Percentiles rank a stretch among this genome's conserved stretches.
These are phyloP conservation scores for Warburgia ugandensis DNA, from an alignment of 164 flowering plant species.

Conservation along the genomic window DNA sequence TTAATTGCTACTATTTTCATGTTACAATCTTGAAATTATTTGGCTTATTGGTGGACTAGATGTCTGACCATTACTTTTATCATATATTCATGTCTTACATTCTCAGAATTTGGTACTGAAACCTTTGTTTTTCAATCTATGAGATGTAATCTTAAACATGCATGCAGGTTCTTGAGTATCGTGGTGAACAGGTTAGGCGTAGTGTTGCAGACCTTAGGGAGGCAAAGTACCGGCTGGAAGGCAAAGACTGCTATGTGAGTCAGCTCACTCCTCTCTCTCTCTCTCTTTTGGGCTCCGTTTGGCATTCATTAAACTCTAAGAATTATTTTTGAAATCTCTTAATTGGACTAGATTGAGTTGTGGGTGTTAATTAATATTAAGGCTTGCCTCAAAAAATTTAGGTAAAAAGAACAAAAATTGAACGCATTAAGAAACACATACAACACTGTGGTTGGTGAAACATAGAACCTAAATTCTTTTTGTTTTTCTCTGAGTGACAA, in stretches of 20 bases:
- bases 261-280: neutral
- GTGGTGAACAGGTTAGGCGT: slow-evolving; percentile 86
- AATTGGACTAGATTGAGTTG: neutral
- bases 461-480: too few relatives aligned
- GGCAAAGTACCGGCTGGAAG: slow-evolving; percentile 52
- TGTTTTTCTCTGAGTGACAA: too few relatives aligned
- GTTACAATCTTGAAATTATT: too few relatives aligned
- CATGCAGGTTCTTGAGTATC: slow-evolving; percentile 28
- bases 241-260: slow-evolving; percentile 95
- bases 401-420: too few relatives aligned
- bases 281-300: neutral
- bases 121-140: neutral
- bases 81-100: neutral
- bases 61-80: too few relatives aligned
- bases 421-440: too few relatives aligned
- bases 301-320: neutral
- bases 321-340: neutral
- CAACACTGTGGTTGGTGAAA: too few relatives aligned
- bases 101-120: neutral
- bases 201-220: slow-evolving; percentile 83
- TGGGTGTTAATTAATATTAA: too few relatives aligned
- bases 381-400: too few relatives aligned
- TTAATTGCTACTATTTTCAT: too few relatives aligned
- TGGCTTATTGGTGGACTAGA: neutral
- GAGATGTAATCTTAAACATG: neutral